Evolutionary conservation across 2,329 filamentous ascomycete genomes (phyloP), one percentile per base, ranked within the genome.

Genomic region (Venturia nashicola): DNA sequence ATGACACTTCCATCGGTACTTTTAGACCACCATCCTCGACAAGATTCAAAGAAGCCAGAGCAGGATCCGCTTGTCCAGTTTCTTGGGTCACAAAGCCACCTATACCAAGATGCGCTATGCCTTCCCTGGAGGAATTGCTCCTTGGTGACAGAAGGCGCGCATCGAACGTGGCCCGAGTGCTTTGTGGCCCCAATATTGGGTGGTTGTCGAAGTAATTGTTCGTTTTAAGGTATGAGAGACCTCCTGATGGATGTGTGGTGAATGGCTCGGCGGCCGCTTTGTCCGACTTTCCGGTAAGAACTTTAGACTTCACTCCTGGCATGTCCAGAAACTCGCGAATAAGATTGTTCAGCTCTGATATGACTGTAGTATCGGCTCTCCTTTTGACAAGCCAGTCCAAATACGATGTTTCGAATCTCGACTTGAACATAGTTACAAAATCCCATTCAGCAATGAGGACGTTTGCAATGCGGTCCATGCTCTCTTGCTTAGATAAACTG

Each of bases 211-310:
- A 73, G 69, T 81, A 76, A 27, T 81, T 76, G 63, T 79, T 77
- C 14, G 81, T 82, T 60, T 83, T 80, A 3, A 82, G 74, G 70
- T 88, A 87, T 16, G 82, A 81, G 5, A 88, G 76, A 67, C 86
- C 86, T 5, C 83, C 85, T 4, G 83, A 85, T 2, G 86, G 85
- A 72, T 88, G 86, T 8, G 86, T 87, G 65, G 80, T 82, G 23
- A 82, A 82, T 67, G 73, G 72, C 46, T 70, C 70, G 32, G 65
- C 62, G 48, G 70, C 70, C 34, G 75, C 43, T 46, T 36, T 32
- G 70, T 34, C 75, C 16, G 42, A 44, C 36, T 60, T 71, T 63
- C 73, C 68, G 67, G 66, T 71, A 11, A 75, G 73, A 5, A 74
- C 71, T n/a, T 72, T n/a, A 27, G 44, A 42, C 69, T 23, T 59